Evolutionary conservation across 2,329 filamentous ascomycete genomes (phyloP).

Genomic region (Aspergillus fijiensis): DNA sequence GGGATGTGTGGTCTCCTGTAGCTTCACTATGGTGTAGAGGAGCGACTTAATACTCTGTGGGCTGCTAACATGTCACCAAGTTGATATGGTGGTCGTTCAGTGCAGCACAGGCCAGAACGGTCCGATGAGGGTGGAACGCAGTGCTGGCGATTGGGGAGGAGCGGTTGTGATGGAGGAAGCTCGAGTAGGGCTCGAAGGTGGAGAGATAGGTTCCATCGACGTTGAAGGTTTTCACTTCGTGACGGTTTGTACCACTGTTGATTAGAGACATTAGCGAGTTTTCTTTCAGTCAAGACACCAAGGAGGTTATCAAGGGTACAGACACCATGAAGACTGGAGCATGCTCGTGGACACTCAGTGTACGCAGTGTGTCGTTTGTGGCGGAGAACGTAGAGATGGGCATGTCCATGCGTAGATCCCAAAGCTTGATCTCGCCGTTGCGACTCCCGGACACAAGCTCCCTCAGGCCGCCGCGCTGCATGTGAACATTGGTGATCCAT

Average conservation of each 20-base stretch:
- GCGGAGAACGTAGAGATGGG: conserved; percentile 72
- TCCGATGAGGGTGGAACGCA: conserved; percentile 91
- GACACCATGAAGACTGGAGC: conserved; percentile 93
- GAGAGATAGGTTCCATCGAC: conserved; percentile 77
- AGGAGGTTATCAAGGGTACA: conserved; percentile 42
- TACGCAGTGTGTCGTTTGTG: conserved; percentile 75
- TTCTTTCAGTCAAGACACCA: background rate
- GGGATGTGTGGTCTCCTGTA: background rate
- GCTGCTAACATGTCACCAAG: conserved; percentile 66
- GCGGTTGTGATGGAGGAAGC: conserved; percentile 78
- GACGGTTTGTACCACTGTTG: conserved; percentile 77
- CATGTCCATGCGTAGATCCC: conserved; percentile 88
- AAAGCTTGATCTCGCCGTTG: conserved; percentile 90
- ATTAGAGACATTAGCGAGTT: conserved; percentile 14
- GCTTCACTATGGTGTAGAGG: background rate
- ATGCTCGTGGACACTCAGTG: conserved; percentile 91
- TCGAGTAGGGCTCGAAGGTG: conserved; percentile 83
- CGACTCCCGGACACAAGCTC: conserved; percentile 88
- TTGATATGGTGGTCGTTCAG: conserved; percentile 88
- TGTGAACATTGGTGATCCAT: conserved; percentile 94
- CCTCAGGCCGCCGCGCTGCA: conserved; percentile 90
- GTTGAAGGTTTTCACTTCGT: conserved; percentile 90
- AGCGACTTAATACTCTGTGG: background rate
- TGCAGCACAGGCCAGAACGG: conserved; percentile 84
- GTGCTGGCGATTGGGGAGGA: conserved; percentile 82